These are phyloP conservation scores for Volvariella volvacea DNA, from an alignment of 1,284 basidiomycete species.

Conservation along the genomic window DNA sequence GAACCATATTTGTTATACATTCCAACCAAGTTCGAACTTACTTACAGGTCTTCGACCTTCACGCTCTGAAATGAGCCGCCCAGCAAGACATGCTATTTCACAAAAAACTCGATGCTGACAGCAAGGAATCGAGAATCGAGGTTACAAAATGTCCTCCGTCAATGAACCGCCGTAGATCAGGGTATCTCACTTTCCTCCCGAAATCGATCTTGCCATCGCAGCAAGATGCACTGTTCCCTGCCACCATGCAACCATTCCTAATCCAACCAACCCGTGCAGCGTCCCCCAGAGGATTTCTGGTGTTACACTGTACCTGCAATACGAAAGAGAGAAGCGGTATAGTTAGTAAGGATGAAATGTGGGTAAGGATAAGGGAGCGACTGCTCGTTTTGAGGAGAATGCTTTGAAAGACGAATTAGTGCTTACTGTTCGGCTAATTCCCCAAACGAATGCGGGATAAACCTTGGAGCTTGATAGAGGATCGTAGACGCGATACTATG, in stretches of 20 bases:
- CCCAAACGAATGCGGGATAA: constrained; percentile 72
- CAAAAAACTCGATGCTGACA: too few species aligned
- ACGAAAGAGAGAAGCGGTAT: not conserved
- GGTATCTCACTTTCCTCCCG: not conserved
- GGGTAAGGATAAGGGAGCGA: constrained; percentile 2
- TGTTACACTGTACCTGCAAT: constrained; percentile 50
- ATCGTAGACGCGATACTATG: constrained; percentile 70
- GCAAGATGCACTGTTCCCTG: constrained; percentile 56
- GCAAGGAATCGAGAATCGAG: too few species aligned
- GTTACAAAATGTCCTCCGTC: too few species aligned
- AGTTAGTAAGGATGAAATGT: constrained; percentile 3
- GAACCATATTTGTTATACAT: too few species aligned
- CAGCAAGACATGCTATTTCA: too few species aligned
- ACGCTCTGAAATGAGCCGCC: too few species aligned
- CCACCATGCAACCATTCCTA: constrained; percentile 71
- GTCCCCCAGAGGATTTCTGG: constrained; percentile 66
- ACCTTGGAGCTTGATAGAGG: constrained; percentile 69
- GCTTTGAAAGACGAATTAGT: not conserved
- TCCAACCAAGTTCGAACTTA: too few species aligned
- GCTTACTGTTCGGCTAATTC: constrained; percentile 52
- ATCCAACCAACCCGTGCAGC: constrained; percentile 58
- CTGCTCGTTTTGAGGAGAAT: too few species aligned
- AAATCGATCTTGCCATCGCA: constrained; percentile 30
- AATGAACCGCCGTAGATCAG: too few species aligned
- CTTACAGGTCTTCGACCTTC: too few species aligned